Evolutionary conservation across 2,329 filamentous ascomycete genomes (phyloP), one percentile per base, ranked within the genome.

Genomic region (Keithomyces neogunnii): DNA sequence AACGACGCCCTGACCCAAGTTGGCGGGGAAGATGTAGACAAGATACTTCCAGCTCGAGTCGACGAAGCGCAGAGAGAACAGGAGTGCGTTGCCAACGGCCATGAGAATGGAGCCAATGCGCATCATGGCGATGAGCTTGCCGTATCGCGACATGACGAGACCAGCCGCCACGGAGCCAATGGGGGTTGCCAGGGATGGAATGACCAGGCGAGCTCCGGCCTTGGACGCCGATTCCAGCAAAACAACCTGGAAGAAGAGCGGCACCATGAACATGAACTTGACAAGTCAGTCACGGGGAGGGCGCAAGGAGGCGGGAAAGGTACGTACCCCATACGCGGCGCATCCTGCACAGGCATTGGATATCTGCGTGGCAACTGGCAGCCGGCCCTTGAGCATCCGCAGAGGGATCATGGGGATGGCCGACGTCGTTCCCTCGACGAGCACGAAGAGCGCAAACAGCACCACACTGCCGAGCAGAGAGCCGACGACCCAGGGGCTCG

Each of bases 211-310:
- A 5, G 81, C 74, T 1, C 85, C 84, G 0, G 85, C 84, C 11
- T 74, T 73, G 0, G 83, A 82, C 0, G 85, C 78, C 0, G 80
- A 80, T 53, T 86, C 82, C 2, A 80, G 66, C 3, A 85, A 73
- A 5, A 86, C 81, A 0, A 80, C 80, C 57, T 86, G 83, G 61
- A 86, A 88, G 67, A 85, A 88, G 4, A 88, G 69, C 0, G 85
- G 85, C 0, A 85, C 74, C 60, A 85, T 84, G 68, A 88, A 88
- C 13, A 87, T 70, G 56, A 86, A 80, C 73, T 78, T 4, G 26
- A 10, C 64, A 0, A 32, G 48, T 62, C 11, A 64, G 56, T 13
- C 33, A 35, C 10, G 33, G 6, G 33, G 33, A 5, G 33, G 6
- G 33, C 10, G 10, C 10, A 35, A 10, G 5, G 5, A 35, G 33